Percentiles rank a stretch among this genome's conserved stretches.
These are phyloP conservation scores for Elymus sibiricus DNA, from an alignment of 176 grass and related monocot species.

Conservation along the genomic window DNA sequence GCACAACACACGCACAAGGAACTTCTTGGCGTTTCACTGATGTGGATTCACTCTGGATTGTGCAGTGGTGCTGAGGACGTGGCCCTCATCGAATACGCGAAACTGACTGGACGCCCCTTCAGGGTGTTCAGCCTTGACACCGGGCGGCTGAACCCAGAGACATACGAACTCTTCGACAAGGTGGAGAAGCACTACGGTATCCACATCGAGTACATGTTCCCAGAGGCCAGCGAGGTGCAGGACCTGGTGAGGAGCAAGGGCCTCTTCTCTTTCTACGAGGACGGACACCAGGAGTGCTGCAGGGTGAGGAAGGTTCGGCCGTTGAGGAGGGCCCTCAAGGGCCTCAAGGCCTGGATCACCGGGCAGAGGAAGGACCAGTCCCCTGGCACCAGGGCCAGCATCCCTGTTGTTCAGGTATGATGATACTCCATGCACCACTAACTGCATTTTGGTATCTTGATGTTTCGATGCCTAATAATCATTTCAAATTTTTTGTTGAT, in stretches of 20 bases:
- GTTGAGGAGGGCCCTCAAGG: slow-evolving; percentile 60
- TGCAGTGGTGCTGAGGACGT: slow-evolving; percentile 90
- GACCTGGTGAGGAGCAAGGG: slow-evolving; percentile 80
- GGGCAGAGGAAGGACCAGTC: slow-evolving; percentile 95
- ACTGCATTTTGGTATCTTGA: not conserved
- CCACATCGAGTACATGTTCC: slow-evolving; percentile 96
- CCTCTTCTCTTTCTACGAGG: slow-evolving; percentile 98
- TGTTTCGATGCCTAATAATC: not conserved
- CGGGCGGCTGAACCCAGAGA: slow-evolving; percentile 83
- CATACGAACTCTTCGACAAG: slow-evolving; percentile 74
- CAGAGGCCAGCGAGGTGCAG: slow-evolving; percentile 79
- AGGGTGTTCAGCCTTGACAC: slow-evolving; percentile 96
- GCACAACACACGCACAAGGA: not conserved
- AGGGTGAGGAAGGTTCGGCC: slow-evolving; percentile 89
- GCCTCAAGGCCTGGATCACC: slow-evolving; percentile 88
- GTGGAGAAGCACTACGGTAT: slow-evolving; percentile 94
- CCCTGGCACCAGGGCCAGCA: slow-evolving; percentile 75
- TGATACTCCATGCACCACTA: not conserved
- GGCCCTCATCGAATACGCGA: slow-evolving; percentile 90
- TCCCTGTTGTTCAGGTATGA: slow-evolving; percentile 74
- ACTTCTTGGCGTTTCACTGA: not conserved
- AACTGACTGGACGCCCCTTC: slow-evolving; percentile 70
- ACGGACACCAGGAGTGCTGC: slow-evolving; percentile 98
- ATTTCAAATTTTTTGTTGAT: not conserved
- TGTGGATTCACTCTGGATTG: not conserved